These are phyloP conservation scores for Chytriomyces sp. DNA, from an alignment of 192 early-diverging fungal genomes.

Conservation along the genomic window DNA sequence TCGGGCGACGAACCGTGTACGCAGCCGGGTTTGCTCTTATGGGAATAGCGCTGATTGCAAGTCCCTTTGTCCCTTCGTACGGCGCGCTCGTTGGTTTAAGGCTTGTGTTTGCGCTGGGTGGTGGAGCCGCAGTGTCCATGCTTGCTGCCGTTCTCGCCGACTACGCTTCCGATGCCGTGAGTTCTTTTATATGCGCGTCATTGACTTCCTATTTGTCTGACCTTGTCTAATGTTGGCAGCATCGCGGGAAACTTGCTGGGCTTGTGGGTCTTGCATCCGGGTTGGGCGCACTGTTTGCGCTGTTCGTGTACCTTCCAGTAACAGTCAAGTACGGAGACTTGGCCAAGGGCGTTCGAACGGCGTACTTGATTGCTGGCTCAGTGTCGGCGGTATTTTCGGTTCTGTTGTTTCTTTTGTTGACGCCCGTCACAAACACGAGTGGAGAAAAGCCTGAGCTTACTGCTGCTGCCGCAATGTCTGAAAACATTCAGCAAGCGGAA, in stretches of 20 bases:
- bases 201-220: conserved; percentile 50
- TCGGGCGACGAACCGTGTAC: conserved; percentile 66
- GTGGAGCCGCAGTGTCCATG: conserved; percentile 67
- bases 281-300: conserved; percentile 61
- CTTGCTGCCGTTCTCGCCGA: conserved; percentile 71
- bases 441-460: too few species aligned
- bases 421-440: neutral
- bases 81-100: conserved; percentile 63
- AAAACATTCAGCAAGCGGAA: neutral
- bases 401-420: conserved; percentile 37
- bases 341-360: conserved; percentile 37
- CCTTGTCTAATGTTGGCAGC: conserved; percentile 24
- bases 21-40: conserved; percentile 56
- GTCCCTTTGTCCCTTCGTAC: conserved; percentile 62
- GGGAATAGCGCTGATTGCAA: conserved; percentile 55
- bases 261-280: conserved; percentile 67
- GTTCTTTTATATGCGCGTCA: neutral
- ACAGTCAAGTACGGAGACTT: conserved; percentile 44
- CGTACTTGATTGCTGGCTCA: conserved; percentile 47
- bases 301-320: conserved; percentile 58
- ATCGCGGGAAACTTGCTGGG: conserved; percentile 55
- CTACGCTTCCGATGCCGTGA: conserved; percentile 53
- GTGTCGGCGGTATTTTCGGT: conserved; percentile 45
- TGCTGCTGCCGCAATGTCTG: neutral
- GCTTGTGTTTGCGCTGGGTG: conserved; percentile 73